Conservation (phyloP, 1,139 yeast genomes). For the Zhuliangozyma parablackwelliae region DNA sequence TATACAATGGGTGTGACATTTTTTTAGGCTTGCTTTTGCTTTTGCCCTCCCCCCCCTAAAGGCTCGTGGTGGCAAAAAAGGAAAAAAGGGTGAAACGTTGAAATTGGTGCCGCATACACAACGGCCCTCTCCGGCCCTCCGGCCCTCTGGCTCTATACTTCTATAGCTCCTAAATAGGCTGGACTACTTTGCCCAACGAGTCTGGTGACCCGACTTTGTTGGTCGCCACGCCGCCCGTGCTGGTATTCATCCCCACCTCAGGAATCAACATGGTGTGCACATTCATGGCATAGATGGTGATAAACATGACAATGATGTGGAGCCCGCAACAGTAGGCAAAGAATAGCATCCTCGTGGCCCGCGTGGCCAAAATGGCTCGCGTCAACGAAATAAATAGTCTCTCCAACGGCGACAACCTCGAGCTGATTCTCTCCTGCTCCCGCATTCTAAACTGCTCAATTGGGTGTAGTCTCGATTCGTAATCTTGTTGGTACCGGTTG, state of each 20-base stretch:
- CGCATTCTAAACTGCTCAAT: slow-evolving; percentile 75
- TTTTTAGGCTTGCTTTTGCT: too few relatives aligned
- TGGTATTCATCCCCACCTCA: slow-evolving; percentile 44
- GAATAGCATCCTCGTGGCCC: slow-evolving; percentile 69
- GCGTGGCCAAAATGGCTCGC: slow-evolving; percentile 67
- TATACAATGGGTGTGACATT: too few relatives aligned
- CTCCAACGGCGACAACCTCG: slow-evolving; percentile 73
- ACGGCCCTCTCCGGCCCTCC: background rate
- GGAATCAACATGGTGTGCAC: slow-evolving; percentile 44
- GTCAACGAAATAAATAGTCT: slow-evolving; percentile 73
- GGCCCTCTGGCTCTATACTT: background rate
- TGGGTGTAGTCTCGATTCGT: slow-evolving; percentile 80
- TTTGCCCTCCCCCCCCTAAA: too few relatives aligned
- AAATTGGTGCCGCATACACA: background rate
- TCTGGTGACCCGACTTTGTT: slow-evolving; percentile 9
- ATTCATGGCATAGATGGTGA: slow-evolving; percentile 56
- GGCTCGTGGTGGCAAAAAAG: background rate
- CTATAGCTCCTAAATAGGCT: background rate
- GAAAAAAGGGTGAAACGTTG: background rate
- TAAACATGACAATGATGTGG: slow-evolving; percentile 68
- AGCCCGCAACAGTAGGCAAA: slow-evolving; percentile 69
- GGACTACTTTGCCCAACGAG: background rate
- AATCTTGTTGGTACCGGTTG: slow-evolving; percentile 53
- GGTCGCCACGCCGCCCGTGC: slow-evolving; percentile 39
- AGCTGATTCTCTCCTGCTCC: slow-evolving; percentile 73